These are phyloP conservation scores for Pythium angustatum DNA, from an alignment of 352 stramenopile species.

Conservation along the genomic window DNA sequence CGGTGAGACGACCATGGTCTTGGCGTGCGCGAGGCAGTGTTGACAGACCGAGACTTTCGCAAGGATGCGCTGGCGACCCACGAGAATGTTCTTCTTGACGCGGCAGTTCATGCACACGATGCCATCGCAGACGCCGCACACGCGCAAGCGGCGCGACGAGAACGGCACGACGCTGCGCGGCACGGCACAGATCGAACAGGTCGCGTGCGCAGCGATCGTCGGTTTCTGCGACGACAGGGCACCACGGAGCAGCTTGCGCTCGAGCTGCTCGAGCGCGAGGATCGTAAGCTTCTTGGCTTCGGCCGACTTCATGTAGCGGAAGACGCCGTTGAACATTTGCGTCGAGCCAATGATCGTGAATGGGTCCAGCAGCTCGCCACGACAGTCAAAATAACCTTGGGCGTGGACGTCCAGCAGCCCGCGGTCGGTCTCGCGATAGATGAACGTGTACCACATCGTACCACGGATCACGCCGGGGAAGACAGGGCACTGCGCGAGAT, in stretches of 20 bases:
- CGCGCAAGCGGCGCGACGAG: constrained; percentile 7
- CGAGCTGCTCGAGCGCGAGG: constrained; percentile 29
- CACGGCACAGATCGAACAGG: constrained; percentile 26
- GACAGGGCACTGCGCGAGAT: constrained; percentile 42
- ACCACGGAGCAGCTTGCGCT: constrained; percentile 19
- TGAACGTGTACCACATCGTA: constrained; percentile 39
- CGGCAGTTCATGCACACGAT: constrained; percentile 50
- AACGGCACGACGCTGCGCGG: constrained; percentile 20
- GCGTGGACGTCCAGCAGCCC: constrained; percentile 49
- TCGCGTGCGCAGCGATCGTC: background rate
- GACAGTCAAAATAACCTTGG: constrained; percentile 44
- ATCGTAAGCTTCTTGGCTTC: constrained; percentile 60
- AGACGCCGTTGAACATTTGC: constrained; percentile 39
- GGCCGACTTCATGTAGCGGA: constrained; percentile 44
- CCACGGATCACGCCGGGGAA: constrained; percentile 50
- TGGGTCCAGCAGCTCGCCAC: constrained; percentile 31
- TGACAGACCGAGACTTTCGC: constrained; percentile 38
- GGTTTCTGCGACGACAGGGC: background rate
- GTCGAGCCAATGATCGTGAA: constrained; percentile 19
- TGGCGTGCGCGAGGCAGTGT: constrained; percentile 41
- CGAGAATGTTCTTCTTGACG: constrained; percentile 50
- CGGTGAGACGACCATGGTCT: constrained; percentile 30
- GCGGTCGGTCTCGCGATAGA: constrained; percentile 42
- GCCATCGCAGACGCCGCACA: constrained; percentile 47
- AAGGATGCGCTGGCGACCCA: constrained; percentile 23